Evolutionary conservation across 139 green algal species (phyloP).

Genomic region (Zygnema circumcarinatum): DNA sequence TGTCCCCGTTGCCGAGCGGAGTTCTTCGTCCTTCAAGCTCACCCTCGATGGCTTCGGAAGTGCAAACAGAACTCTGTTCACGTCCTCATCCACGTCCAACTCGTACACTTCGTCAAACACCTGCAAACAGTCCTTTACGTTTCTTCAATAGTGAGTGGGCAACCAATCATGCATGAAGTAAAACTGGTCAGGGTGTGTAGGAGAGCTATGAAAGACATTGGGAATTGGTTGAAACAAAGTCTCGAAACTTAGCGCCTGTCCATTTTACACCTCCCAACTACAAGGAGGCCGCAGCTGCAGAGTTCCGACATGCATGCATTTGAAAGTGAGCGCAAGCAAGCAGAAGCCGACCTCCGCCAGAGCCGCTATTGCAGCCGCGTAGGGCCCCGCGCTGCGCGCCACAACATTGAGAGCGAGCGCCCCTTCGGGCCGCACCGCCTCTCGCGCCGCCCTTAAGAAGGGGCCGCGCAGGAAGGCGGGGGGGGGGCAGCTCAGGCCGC

Average conservation of each 20-base stretch:
- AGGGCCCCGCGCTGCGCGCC: constrained; percentile 13
- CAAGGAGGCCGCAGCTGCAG: too few species aligned
- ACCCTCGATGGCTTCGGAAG: constrained; percentile 20
- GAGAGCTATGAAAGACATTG: too few species aligned
- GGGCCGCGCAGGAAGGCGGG: constrained; percentile 59
- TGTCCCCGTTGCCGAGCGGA: background rate
- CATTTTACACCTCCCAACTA: too few species aligned
- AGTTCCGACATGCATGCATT: too few species aligned
- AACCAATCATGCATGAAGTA: background rate
- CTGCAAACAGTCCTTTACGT: too few species aligned
- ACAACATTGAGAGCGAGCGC: constrained; percentile 52
- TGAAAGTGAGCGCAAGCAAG: too few species aligned
- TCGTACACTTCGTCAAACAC: constrained; percentile 64
- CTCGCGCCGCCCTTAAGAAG: constrained; percentile 54
- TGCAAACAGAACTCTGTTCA: constrained; percentile 69
- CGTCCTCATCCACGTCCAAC: constrained; percentile 65
- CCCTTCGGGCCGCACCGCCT: constrained; percentile 15
- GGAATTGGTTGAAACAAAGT: too few species aligned
- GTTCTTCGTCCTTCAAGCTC: background rate
- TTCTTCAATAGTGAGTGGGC: background rate
- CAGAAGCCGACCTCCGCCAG: background rate
- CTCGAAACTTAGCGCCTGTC: too few species aligned
- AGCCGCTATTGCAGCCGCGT: constrained; percentile 30
- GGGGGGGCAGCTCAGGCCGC: constrained; percentile 67
- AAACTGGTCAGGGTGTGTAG: background rate